A percentile compares a stretch with the other conserved stretches of the same genome.
These are phyloP conservation scores for Aspergillus cavernicola DNA, from an alignment of 495 filamentous ascomycete species.

Conservation along the genomic window DNA sequence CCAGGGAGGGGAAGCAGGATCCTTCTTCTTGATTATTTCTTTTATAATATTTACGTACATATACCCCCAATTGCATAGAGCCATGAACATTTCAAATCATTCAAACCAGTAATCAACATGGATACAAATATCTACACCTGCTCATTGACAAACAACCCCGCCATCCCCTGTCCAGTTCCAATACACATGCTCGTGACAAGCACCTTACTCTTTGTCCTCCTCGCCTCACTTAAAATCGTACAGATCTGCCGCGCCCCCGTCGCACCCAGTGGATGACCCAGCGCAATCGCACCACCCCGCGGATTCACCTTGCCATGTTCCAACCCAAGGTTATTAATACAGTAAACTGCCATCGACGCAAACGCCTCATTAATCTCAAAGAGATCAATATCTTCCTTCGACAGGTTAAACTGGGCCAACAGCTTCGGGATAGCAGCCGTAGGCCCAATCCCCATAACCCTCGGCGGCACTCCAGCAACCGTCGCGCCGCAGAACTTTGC, in stretches of 20 bases:
- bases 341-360: constrained; percentile 96
- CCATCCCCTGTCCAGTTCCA: constrained; percentile 81
- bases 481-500: constrained; percentile 94
- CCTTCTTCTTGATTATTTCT: constrained; percentile 1
- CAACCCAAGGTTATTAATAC: constrained; percentile 69
- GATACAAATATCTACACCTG: constrained; percentile 36
- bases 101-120: too few species aligned
- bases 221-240: constrained; percentile 77
- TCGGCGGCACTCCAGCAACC: constrained; percentile 80
- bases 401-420: constrained; percentile 71
- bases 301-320: constrained; percentile 82
- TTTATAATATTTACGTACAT: background rate
- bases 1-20: constrained; percentile 32
- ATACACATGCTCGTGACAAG: constrained; percentile 86
- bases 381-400: constrained; percentile 80
- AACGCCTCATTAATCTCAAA: constrained; percentile 98
- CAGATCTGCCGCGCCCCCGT: constrained; percentile 80
- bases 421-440: constrained; percentile 94
- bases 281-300: constrained; percentile 69
- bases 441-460: constrained; percentile 97
- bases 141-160: constrained; percentile 80
- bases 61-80: too few species aligned
- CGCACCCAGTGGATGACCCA: constrained; percentile 71
- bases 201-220: constrained; percentile 77
- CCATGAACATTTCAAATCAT: too few species aligned